Base-by-base conservation (phyloP, 176 grass and related monocot species). In the Zoysia japonica region DNA sequence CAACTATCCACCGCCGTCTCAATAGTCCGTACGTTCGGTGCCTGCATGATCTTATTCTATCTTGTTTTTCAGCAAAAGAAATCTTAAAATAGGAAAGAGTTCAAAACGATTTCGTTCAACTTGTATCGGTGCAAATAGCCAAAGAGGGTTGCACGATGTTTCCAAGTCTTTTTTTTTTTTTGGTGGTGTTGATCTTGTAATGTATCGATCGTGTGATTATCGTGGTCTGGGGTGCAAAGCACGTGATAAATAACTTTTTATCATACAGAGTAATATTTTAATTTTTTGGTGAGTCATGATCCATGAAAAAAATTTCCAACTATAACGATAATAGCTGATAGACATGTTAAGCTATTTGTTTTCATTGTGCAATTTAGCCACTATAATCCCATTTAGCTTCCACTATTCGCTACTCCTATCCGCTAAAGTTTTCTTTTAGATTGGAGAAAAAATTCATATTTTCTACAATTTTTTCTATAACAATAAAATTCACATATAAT, bases 1-100 rank as follows among this genome's bases (percentile, higher is more conserved):
- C 83, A 45, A 74, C 20, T 85, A 82, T 43, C 83, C 87, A 51
- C 87, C 83, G 9, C 70, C 87, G 47, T 47, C 84, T 51, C 37
- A 89, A 38, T 81, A 76, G 80, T 14, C 65, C 50, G 40, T 42
- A 28, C 37, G 57, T 10, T 54, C 14, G 11, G 9, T 48, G 2
- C 51, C 17, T 67, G 36, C 7, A 6, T 45, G 65, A n/a, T 77
- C 47, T 5, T 38, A 1, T 57, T 54, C 9, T 17, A 2, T 28
- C 4, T 55, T 17, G 54, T n/a, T 1, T 0, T 61, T 36, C 9
- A 5, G 11, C 20, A 0, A 35, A 61, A 61, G 59, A 35, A 61
- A 61, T 11, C 59, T 36, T 36, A 9, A 36, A 36, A 59, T 28
- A 61, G 59, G 1, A 19, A 82, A 71, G 37, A 46, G 43, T 9